phyloP scores from a whole-genome alignment of 2,329 filamentous ascomycete genomes.

The Penicillium psychrosexuale region DNA sequence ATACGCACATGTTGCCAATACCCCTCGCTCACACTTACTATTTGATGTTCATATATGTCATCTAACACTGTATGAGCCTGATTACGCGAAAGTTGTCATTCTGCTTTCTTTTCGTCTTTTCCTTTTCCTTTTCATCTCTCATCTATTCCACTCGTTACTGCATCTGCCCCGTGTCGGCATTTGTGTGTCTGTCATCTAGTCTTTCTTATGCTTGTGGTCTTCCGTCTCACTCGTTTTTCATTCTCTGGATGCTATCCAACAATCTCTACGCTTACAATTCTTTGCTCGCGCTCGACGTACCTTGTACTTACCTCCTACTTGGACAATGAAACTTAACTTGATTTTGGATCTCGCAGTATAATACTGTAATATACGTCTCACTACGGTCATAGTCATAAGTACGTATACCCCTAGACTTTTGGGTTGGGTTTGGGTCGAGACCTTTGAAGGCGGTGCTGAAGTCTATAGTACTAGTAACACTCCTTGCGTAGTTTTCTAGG shows the following conservation, averaged over 20 bases:
- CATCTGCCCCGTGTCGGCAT: neutral
- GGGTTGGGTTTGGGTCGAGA: no score
- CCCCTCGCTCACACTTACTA: constrained; percentile 10
- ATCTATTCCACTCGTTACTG: neutral
- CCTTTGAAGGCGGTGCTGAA: no score
- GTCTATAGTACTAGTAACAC: no score
- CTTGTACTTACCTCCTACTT: neutral
- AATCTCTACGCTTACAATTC: neutral
- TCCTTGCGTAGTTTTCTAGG: neutral
- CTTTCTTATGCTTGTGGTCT: neutral
- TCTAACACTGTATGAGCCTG: neutral
- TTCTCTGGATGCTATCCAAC: neutral
- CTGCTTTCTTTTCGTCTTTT: neutral
- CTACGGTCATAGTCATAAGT: neutral
- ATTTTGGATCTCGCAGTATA: neutral
- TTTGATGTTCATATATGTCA: neutral
- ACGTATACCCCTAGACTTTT: no score
- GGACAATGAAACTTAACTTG: neutral
- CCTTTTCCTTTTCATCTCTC: neutral
- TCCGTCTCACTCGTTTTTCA: neutral
- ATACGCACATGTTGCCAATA: constrained; percentile 21
- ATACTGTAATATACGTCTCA: neutral
- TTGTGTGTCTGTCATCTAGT: neutral
- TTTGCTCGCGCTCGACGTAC: neutral
- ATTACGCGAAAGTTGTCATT: neutral